Base-by-base conservation (phyloP, 495 filamentous ascomycete species). In the Lasiosphaeria miniovina region DNA sequence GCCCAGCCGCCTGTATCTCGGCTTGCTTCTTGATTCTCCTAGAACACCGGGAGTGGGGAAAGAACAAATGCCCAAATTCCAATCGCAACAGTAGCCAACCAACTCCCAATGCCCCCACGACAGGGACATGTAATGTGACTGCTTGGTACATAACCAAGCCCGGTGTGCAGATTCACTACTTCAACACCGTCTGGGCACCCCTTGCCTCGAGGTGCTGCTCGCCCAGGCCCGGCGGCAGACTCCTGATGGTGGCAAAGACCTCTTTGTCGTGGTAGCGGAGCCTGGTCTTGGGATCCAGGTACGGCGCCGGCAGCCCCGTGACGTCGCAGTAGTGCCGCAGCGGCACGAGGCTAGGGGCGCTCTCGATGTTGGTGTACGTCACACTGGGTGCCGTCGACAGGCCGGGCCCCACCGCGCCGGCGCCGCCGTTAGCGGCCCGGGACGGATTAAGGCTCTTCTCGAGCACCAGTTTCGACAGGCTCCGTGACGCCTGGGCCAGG, bases 301-400 rank as follows among this genome's bases (percentile, higher is more conserved):
- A 98, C 15, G 87, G 85, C 15, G 90, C 90, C 10, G 90, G 82
- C 62, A 97, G 74, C 17, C 95, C 95, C 6, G 94, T 98, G 69
- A 98, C 82, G 72, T 98, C 95, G 78, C 95, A 98, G 74, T 97
- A 98, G 60, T 86, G 87, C 65, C 83, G 89, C 65, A 86, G 78
- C 63, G 88, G 84, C 15, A 88, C 86, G 36, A 96, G 74, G 45
- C 87, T 90, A 12, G 95, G 93, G 3, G 93, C 91, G 14, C 89
- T 89, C 65, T 96, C 93, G 65, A 98, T 93, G 67, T 96, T 96
- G 10, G 91, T 93, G 71, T 96, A 98, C 0, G 94, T 96, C 35
- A 90, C 90, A 3, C 82, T 81, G 0, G 92, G 92, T 0, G 88
- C 87, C 24, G 24, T 24, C 24, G 24, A 24, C 24, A 24, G 24